Evolutionary conservation across 139 green algal species (phyloP).

Genomic region (Mesostigma viride): DNA sequence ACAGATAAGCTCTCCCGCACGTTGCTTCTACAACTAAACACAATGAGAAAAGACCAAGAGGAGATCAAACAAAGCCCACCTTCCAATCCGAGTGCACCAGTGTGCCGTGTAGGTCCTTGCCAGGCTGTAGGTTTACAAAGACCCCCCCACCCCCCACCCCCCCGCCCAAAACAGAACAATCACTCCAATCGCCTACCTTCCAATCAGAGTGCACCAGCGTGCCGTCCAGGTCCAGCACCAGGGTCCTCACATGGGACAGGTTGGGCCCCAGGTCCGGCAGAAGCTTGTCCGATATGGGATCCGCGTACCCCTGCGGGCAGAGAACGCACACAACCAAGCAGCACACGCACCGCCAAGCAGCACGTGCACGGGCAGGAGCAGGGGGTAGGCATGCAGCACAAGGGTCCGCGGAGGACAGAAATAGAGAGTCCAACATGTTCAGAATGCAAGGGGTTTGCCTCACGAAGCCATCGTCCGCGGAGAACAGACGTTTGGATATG

Average conservation of each 20-base stretch:
- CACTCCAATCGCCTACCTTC: conserved; percentile 38
- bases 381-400: too few relatives aligned
- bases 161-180: too few relatives aligned
- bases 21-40: neutral
- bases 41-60: neutral
- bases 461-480: too few relatives aligned
- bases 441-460: too few relatives aligned
- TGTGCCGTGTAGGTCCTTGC: neutral
- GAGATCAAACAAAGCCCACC: neutral
- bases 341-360: too few relatives aligned
- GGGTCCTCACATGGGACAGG: conserved; percentile 53
- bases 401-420: too few relatives aligned
- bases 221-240: conserved; percentile 92
- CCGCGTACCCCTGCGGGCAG: conserved; percentile 49
- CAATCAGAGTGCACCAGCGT: conserved; percentile 84
- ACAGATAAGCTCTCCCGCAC: neutral
- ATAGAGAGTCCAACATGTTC: too few relatives aligned
- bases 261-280: conserved; percentile 64
- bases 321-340: too few relatives aligned
- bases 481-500: too few relatives aligned
- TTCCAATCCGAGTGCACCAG: conserved; percentile 10
- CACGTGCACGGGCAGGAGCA: too few relatives aligned
- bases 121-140: neutral
- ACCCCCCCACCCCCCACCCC: too few relatives aligned
- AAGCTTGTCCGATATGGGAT: conserved; percentile 76